Evolutionary conservation across 306 rosid species (phyloP), one percentile per base, ranked within the genome.

Genomic region (Elaeagnus macrophylla): DNA sequence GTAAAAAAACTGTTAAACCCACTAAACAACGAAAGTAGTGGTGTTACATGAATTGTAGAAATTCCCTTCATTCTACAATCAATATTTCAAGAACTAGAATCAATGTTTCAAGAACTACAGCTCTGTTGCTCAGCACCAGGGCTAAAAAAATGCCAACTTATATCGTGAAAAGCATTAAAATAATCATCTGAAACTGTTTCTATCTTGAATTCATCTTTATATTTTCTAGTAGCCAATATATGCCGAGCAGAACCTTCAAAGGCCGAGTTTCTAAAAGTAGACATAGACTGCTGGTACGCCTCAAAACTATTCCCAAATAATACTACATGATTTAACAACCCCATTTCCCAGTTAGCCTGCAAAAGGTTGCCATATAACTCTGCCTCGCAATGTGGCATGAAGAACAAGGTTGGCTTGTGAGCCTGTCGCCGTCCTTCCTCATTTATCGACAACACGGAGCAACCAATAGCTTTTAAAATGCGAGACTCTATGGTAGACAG

Each of bases 341-440:
- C 71, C 61, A 58, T 67, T 37, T 66, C 67, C 97, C 94, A 86
- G 70, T 90, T 86, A 7, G 75, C 90, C 54, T 41, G 82, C 75
- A 90, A 71, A 44, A 86, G 84, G 76, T 86, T 90, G 77, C 75
- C 72, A 48, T 90, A 90, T 11, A 90, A 60, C 75, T 67, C 83
- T 10, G 88, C 90, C 67, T 83, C 95, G 48, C 90, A 85, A 61
- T 86, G 95, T 9, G 97, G 95, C 97, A 90, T 86, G 70, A 81
- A 83, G 76, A 83, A 86, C 39, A 70, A 5, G 3, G 65, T 70
- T 7, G 70, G 70, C 39, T 62, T 57, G 15, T 37, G 51, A 32
- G 79, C 94, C 65, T 68, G 64, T 44, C 94, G 80, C 67, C 75
- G 67, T 1, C 94, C 95, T 39, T 79, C 81, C 75, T 90, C 94